Evolutionary conservation across 2,329 filamentous ascomycete species (phyloP), one percentile per base, ranked within the genome.

Genomic region (Fonsecaea pugnacius): DNA sequence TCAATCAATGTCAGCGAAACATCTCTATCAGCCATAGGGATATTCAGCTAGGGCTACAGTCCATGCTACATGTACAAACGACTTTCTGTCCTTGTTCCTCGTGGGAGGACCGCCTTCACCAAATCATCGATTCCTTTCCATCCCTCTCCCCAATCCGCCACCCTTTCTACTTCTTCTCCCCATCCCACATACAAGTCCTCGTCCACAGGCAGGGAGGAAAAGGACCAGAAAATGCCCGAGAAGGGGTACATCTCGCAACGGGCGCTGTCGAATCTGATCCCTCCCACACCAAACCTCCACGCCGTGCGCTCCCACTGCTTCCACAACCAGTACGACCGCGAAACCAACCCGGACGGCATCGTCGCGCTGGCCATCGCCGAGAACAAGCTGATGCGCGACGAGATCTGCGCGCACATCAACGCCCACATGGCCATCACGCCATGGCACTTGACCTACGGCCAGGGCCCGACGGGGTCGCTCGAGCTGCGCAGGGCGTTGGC

Each of bases 371-470:
- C 66, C 27, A 59, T 70, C 18, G 68, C 68, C 2, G 68, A 70
- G 53, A 70, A 70, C 61, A 65, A 63, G 46, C 57, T 70, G 12
- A 69, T 70, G 63, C 63, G 62, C 40, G 57, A 66, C 21, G 67
- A 70, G 24, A 66, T 70, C 18, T 57, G 59, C 18, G 43, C 50
- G 4, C 61, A 68, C 48, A 62, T 70, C 57, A 68, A 67, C 58
- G 57, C n/a, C 12, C 30, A 64, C 32, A 60, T 66, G 53, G 54
- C 58, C 50, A 65, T 69, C 48, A 67, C 40, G 6, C 65, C 58
- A 1, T 63, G 63, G 56, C 64, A 67, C 58, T 72, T 78, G 53
- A 77, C 76, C 12, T 78, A 78, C 63, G 75, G 77, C 21, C 73
- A 77, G 12, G 76, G 76, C 1, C 70, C 72, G 0, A 58, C 62